phyloP scores from a whole-genome alignment of 306 rosid genomes.

The Pyrus communis region DNA sequence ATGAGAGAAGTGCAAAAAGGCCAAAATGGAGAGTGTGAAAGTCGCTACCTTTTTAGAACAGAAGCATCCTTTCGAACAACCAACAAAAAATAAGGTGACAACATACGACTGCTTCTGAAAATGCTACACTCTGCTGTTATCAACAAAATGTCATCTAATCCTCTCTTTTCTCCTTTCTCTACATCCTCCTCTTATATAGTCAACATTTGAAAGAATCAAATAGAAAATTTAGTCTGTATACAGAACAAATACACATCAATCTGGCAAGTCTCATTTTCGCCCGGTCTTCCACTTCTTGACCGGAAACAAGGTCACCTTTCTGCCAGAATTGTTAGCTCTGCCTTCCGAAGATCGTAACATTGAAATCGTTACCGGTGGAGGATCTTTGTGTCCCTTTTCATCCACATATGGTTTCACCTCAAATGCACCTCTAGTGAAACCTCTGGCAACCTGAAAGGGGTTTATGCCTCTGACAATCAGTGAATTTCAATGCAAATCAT shows the following conservation, averaged over 20 bases:
- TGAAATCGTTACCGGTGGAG: conserved; percentile 47
- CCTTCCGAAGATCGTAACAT: conserved; percentile 47
- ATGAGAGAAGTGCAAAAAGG: too few species aligned
- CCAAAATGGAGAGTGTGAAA: too few species aligned
- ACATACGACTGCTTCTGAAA: not conserved
- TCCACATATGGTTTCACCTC: conserved; percentile 66
- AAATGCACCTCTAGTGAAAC: conserved; percentile 77
- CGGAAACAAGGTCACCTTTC: conserved; percentile 53
- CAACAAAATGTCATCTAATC: not conserved
- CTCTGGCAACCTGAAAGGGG: conserved; percentile 72
- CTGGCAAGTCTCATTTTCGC: conserved; percentile 32
- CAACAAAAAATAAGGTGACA: too few species aligned
- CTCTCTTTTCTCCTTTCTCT: not conserved
- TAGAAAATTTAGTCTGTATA: not conserved
- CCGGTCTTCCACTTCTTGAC: conserved; percentile 62
- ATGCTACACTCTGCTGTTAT: not conserved
- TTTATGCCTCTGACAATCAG: conserved; percentile 20
- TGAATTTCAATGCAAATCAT: conserved; percentile 2
- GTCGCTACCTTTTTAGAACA: too few species aligned
- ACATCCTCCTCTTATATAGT: conserved; percentile 1
- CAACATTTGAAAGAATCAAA: not conserved
- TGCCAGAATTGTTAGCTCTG: conserved; percentile 31
- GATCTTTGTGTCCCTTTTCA: conserved; percentile 44
- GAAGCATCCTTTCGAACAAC: too few species aligned
- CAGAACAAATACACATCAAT: not conserved